Percentiles rank a stretch among this genome's conserved stretches.
These are phyloP conservation scores for Pleurostoma richardsiae DNA, from an alignment of 2,329 filamentous ascomycete species.

Conservation along the genomic window DNA sequence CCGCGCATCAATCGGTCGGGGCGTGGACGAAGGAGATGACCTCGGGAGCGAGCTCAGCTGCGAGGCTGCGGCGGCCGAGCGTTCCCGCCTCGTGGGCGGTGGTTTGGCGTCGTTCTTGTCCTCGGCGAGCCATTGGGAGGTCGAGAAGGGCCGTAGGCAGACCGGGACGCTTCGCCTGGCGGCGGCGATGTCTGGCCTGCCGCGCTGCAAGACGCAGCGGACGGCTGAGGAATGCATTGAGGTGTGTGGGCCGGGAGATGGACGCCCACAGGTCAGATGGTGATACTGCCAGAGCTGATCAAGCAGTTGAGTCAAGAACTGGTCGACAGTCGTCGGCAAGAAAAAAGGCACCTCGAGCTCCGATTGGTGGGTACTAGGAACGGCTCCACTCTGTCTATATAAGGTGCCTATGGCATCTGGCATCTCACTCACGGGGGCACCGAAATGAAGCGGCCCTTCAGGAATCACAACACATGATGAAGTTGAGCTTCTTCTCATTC, in stretches of 20 bases:
- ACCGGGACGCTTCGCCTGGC: not conserved
- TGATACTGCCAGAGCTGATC: too few relatives aligned
- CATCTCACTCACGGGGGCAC: too few relatives aligned
- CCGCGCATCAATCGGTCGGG: too few relatives aligned
- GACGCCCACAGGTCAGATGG: too few relatives aligned
- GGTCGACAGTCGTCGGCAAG: too few relatives aligned
- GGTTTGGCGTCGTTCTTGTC: not conserved
- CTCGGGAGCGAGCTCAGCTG: constrained; percentile 7
- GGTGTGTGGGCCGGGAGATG: not conserved
- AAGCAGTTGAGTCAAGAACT: too few relatives aligned
- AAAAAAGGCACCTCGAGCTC: too few relatives aligned
- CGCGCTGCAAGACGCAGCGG: not conserved
- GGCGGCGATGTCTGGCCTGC: not conserved
- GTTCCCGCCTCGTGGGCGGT: constrained; percentile 3
- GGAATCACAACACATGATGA: too few relatives aligned
- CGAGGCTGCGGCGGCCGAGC: constrained; percentile 9
- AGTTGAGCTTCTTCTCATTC: not conserved
- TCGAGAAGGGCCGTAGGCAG: not conserved
- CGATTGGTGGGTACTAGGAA: too few relatives aligned
- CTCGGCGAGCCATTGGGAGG: not conserved
- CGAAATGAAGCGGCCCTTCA: too few relatives aligned
- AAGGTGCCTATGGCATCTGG: too few relatives aligned
- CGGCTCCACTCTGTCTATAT: too few relatives aligned
- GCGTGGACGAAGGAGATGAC: not conserved
- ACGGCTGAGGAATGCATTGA: not conserved